These are phyloP conservation scores for Nothopassalora personata DNA, from an alignment of 2,329 filamentous ascomycete species.

Conservation along the genomic window DNA sequence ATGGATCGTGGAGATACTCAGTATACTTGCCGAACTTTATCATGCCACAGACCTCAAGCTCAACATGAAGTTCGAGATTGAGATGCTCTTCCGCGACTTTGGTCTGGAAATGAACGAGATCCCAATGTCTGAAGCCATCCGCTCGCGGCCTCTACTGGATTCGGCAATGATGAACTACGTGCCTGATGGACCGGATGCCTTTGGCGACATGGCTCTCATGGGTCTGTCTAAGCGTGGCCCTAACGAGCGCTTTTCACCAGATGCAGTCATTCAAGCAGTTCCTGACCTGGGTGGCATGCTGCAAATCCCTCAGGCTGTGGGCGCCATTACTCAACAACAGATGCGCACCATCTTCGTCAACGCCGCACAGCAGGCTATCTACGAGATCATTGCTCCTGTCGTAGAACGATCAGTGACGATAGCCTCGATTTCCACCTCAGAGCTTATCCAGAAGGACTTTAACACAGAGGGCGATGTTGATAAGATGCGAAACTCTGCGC, in stretches of 20 bases:
- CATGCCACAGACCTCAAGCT: constrained; percentile 89
- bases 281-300: constrained; percentile 78
- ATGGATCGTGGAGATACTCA: constrained; percentile 95
- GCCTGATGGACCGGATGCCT: constrained; percentile 59
- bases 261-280: constrained; percentile 70
- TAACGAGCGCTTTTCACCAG: constrained; percentile 68
- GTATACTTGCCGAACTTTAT: constrained; percentile 87
- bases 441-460: constrained; percentile 95
- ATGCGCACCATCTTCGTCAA: constrained; percentile 70
- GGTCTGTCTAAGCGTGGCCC: constrained; percentile 58
- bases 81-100: constrained; percentile 90
- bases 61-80: constrained; percentile 97
- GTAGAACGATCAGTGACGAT: constrained; percentile 97
- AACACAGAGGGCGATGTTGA: constrained; percentile 87
- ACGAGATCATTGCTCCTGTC: constrained; percentile 95
- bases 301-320: constrained; percentile 70
- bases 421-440: constrained; percentile 90
- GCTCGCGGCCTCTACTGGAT: constrained; percentile 56
- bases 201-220: constrained; percentile 71
- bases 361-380: constrained; percentile 82
- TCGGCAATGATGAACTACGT: constrained; percentile 35
- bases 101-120: constrained; percentile 89
- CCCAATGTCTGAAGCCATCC: constrained; percentile 78
- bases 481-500: constrained; percentile 75
- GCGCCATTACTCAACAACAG: constrained; percentile 65